A percentile compares a stretch with the other conserved stretches of the same genome.
Evolutionary conservation across 2,329 filamentous ascomycete genomes (phyloP).

Genomic region (Pseudonectria buxi): DNA sequence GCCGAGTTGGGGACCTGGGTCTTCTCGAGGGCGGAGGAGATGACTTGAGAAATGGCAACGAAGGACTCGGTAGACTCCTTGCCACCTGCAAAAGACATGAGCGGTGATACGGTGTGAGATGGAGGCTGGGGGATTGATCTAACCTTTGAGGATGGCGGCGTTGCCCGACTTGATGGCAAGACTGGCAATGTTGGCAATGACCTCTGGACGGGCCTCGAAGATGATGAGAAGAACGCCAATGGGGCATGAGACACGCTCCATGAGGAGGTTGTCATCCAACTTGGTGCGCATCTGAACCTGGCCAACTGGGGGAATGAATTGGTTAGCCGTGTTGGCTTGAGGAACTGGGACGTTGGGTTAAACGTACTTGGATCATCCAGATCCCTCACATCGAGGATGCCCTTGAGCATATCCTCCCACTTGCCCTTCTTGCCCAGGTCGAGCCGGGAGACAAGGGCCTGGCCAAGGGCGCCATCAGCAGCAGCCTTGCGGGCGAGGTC

Average conservation of each 20-base stretch:
- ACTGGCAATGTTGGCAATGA: slow-evolving; percentile 96
- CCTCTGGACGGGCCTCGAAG: slow-evolving; percentile 94
- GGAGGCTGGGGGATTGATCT: slow-evolving; percentile 36
- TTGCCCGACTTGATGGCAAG: slow-evolving; percentile 96
- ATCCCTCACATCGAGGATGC: slow-evolving; percentile 79
- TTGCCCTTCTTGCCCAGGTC: slow-evolving; percentile 84
- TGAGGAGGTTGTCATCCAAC: slow-evolving; percentile 75
- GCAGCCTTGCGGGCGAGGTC: slow-evolving; percentile 67
- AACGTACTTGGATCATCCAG: slow-evolving; percentile 77
- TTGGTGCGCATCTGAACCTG: slow-evolving; percentile 75
- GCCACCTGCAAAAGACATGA: slow-evolving; percentile 51
- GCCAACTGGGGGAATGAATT: slow-evolving; percentile 53
- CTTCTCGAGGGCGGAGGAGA: slow-evolving; percentile 66
- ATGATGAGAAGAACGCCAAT: slow-evolving; percentile 98
- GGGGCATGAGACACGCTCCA: slow-evolving; percentile 86
- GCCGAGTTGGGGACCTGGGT: slow-evolving; percentile 78
- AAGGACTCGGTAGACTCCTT: slow-evolving; percentile 97
- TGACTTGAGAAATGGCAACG: slow-evolving; percentile 77
- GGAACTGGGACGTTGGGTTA: not conserved
- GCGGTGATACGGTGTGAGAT: not conserved
- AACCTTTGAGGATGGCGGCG: slow-evolving; percentile 88
- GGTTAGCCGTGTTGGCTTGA: not conserved
- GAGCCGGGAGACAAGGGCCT: slow-evolving; percentile 79
- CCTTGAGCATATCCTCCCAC: slow-evolving; percentile 96
- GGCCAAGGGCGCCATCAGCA: slow-evolving; percentile 66